These are phyloP conservation scores for Aspergillus ibericus DNA, from an alignment of 2,329 filamentous ascomycete species.

Conservation along the genomic window DNA sequence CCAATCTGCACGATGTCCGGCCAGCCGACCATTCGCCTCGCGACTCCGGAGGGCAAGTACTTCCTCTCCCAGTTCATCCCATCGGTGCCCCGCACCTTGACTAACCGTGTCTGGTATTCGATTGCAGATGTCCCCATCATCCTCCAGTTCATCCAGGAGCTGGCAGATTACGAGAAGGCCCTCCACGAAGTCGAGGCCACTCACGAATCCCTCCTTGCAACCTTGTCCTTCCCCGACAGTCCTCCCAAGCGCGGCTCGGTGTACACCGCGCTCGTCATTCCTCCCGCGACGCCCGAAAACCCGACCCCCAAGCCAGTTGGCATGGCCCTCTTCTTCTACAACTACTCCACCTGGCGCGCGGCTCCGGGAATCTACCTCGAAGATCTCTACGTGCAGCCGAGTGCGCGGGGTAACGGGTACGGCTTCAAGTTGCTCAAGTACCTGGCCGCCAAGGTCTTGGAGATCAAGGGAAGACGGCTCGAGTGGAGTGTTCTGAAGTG, in stretches of 20 bases:
- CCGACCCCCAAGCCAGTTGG: slow-evolving; percentile 55
- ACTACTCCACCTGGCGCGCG: slow-evolving; percentile 92
- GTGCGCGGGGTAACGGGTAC: slow-evolving; percentile 73
- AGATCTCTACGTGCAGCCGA: slow-evolving; percentile 78
- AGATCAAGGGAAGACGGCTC: slow-evolving; percentile 70
- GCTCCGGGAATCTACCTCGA: slow-evolving; percentile 88
- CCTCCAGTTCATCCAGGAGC: slow-evolving; percentile 75
- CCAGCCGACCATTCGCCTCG: slow-evolving; percentile 42
- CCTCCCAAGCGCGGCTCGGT: slow-evolving; percentile 60
- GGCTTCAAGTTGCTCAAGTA: slow-evolving; percentile 72
- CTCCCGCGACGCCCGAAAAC: slow-evolving; percentile 47
- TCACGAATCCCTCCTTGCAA: slow-evolving; percentile 66
- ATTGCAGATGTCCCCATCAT: slow-evolving; percentile 75
- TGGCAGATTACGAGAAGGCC: slow-evolving; percentile 85
- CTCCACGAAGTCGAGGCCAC: slow-evolving; percentile 75
- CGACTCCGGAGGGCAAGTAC: slow-evolving; percentile 40
- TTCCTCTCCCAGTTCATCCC: neutral
- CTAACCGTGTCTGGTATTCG: slow-evolving; percentile 8
- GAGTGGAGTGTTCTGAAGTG: slow-evolving; percentile 92
- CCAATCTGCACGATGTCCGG: slow-evolving; percentile 29
- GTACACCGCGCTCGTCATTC: slow-evolving; percentile 69
- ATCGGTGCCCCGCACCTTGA: neutral
- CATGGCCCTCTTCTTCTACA: slow-evolving; percentile 92
- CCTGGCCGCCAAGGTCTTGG: slow-evolving; percentile 75
- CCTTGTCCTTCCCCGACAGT: slow-evolving; percentile 71